Base-by-base conservation (phyloP, 2,329 filamentous ascomycete species). In the Thelonectria blattea region DNA sequence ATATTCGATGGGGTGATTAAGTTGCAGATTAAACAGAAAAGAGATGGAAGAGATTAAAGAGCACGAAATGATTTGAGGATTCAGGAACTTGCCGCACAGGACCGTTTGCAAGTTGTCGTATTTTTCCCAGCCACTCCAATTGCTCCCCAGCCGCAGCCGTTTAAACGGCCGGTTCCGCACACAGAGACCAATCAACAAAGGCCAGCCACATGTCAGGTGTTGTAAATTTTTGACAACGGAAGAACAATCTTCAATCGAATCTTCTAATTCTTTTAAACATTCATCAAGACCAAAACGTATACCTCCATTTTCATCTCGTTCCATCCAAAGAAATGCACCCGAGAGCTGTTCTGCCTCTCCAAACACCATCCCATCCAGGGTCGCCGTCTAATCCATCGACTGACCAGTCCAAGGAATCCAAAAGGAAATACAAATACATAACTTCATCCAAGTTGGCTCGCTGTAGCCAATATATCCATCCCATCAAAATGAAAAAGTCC, bases 341-440 rank as follows among this genome's bases (percentile, higher is more conserved):
- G n/a, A 24, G 39, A 42, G 34, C 50, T 37, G 14, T 48, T 60
- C 52, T 52, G 30, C 24, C 48, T 52, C 18, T 39, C 41, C 18
- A 52, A 41, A 47, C 11, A 41, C 51, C 47, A 56, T 24, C 50
- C 30, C 27, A 42, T 18, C 51, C 34, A 20, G 24, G 34, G 46
- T 34, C 58, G 37, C 27, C 15, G 18, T 45, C 42, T 60, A 48
- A 47, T 56, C 42, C 24, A 20, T 42, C 47, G n/a, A 39, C 22
- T 30, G 45, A 47, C 47, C 48, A 56, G 41, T 43, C 18, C 11
- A 47, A 47, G 50, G 34, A 34, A 56, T 61, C 27, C 27, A 42
- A 57, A 50, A 47, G n/a, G 22, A 24, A 55, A 67, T 59, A 65
- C 61, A 58, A 61, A 54, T 67, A 60, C 62, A 61, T 70, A 64